Conservation (phyloP, 1,139 yeast genomes). For the Yamadazyma jaroonii region DNA sequence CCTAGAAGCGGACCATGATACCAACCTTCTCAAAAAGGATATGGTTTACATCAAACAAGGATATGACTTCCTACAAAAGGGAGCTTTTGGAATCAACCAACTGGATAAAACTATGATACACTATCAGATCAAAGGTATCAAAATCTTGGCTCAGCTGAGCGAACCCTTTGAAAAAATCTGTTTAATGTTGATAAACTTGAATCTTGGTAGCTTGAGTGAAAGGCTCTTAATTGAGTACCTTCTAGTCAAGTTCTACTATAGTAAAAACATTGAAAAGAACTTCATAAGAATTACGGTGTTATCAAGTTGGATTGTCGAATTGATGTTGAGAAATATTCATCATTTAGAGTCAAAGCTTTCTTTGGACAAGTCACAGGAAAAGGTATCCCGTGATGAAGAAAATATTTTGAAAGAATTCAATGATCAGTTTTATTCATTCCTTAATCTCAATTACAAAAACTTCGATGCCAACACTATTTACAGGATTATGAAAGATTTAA, state of each 20-base stretch:
- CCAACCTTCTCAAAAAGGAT: conserved; percentile 33
- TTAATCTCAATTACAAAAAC: conserved; percentile 43
- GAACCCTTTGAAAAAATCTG: conserved; percentile 74
- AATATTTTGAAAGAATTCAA: conserved; percentile 17
- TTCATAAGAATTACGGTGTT: conserved; percentile 58
- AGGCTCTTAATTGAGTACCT: conserved; percentile 54
- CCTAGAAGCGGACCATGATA: conserved; percentile 21
- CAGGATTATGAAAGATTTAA: conserved; percentile 67
- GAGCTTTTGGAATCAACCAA: conserved; percentile 34
- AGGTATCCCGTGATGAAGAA: conserved; percentile 1
- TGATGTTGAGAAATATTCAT: conserved; percentile 32
- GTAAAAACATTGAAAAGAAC: conserved; percentile 28
- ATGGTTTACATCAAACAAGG: conserved; percentile 65
- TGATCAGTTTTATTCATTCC: conserved; percentile 48
- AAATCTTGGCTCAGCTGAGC: conserved; percentile 58
- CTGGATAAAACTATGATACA: conserved; percentile 18
- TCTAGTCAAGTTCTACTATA: conserved; percentile 45
- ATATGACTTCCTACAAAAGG: conserved; percentile 45
- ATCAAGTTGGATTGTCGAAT: conserved; percentile 83
- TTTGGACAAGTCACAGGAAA: conserved; percentile 2
- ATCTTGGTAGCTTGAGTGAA: conserved; percentile 18
- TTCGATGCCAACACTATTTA: conserved; percentile 68
- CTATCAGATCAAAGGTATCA: conserved; percentile 54
- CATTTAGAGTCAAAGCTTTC: conserved; percentile 19
- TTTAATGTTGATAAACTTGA: conserved; percentile 52